Conservation (phyloP, 768 basidiomycete species). For the Serendipita vermifera region DNA sequence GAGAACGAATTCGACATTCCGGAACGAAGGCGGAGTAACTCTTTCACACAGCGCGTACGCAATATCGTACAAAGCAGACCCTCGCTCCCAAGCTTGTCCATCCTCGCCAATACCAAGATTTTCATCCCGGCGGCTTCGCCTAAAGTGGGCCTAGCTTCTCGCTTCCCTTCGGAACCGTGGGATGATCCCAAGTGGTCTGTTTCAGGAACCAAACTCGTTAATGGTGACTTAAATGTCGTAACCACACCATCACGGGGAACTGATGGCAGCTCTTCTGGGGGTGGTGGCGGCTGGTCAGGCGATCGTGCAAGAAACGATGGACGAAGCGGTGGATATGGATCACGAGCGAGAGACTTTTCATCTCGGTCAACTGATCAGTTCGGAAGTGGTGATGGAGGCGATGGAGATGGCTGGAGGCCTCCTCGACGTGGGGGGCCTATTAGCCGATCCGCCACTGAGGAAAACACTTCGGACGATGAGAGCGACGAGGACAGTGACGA, state of each 20-base stretch:
- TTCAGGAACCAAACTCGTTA: background rate
- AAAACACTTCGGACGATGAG: background rate
- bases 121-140: background rate
- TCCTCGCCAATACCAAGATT: constrained; percentile 4
- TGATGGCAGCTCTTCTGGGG: too few species aligned
- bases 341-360: too few species aligned
- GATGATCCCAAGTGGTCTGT: background rate
- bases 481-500: constrained; percentile 36
- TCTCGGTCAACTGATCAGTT: too few species aligned
- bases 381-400: background rate
- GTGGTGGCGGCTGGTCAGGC: too few species aligned
- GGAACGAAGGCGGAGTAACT: constrained; percentile 5
- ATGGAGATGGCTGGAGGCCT: background rate
- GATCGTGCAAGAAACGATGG: too few species aligned
- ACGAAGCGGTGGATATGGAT: background rate
- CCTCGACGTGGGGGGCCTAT: too few species aligned
- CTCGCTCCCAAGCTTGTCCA: constrained; percentile 5
- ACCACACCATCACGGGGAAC: too few species aligned
- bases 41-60: background rate
- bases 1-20: too few species aligned
- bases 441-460: background rate
- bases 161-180: constrained; percentile 4
- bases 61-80: background rate
- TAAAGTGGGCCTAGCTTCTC: background rate
- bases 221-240: background rate